A percentile compares a stretch with the other conserved stretches of the same genome.
Evolutionary conservation across 1,284 basidiomycete species (phyloP).

Genomic region (Pseudozyma hubeiensis): DNA sequence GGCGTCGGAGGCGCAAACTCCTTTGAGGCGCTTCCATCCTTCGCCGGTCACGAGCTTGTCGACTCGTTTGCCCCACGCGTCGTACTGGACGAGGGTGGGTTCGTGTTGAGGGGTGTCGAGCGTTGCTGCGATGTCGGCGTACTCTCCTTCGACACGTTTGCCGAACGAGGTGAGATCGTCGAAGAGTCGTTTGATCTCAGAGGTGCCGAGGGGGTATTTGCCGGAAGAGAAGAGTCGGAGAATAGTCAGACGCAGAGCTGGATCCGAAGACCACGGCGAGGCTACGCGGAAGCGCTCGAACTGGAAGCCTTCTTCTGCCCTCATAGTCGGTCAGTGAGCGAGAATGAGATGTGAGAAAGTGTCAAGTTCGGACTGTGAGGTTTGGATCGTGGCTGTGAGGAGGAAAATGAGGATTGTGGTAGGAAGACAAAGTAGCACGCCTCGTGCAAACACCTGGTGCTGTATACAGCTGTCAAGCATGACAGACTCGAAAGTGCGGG

Average conservation of each 20-base stretch:
- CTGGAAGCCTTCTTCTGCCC: constrained; percentile 51
- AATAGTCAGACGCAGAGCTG: constrained; percentile 39
- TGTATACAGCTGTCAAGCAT: too few species aligned
- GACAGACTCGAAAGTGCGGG: background rate
- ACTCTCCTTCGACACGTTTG: constrained; percentile 20
- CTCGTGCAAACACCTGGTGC: too few species aligned
- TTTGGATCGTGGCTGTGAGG: too few species aligned
- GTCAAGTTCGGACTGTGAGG: too few species aligned
- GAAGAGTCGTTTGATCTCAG: constrained; percentile 27
- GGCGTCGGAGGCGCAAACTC: constrained; percentile 25
- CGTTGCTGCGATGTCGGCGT: constrained; percentile 30
- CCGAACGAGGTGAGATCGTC: constrained; percentile 21
- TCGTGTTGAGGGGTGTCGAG: constrained; percentile 46
- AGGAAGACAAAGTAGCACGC: too few species aligned
- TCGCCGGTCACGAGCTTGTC: constrained; percentile 51
- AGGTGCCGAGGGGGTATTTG: constrained; percentile 4
- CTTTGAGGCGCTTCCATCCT: constrained; percentile 55
- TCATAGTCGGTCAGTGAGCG: constrained; percentile 7
- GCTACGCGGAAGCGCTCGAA: constrained; percentile 44
- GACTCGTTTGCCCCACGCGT: constrained; percentile 54
- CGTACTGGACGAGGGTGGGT: constrained; percentile 54
- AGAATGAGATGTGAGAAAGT: background rate
- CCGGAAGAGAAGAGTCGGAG: constrained; percentile 35
- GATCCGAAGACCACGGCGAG: constrained; percentile 45
- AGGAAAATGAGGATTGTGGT: too few species aligned